Evolutionary conservation across 2,329 filamentous ascomycete species (phyloP).

Genomic region (Venturia effusa): DNA sequence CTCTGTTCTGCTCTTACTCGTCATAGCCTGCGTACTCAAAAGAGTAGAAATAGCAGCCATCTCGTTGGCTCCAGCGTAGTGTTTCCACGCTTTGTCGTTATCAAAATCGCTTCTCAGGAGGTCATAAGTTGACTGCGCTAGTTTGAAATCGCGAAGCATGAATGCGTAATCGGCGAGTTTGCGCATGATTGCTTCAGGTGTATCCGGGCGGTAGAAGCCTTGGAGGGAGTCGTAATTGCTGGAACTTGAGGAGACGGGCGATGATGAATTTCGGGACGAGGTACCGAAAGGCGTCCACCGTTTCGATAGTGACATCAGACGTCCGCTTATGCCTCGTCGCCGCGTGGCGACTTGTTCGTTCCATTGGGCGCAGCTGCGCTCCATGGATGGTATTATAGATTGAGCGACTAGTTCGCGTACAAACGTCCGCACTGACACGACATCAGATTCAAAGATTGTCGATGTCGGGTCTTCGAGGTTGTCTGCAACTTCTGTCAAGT

Average conservation of each 20-base stretch:
- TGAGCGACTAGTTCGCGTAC: conserved; percentile 92
- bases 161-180: conserved; percentile 92
- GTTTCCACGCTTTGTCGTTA: conserved; percentile 93
- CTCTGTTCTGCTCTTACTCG: conserved; percentile 52
- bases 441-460: conserved; percentile 87
- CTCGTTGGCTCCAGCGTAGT: conserved; percentile 88
- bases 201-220: conserved; percentile 75
- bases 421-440: conserved; percentile 76
- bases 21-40: conserved; percentile 26
- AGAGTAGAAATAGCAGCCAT: conserved; percentile 84
- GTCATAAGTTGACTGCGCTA: conserved; percentile 86
- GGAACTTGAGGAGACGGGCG: conserved; percentile 31
- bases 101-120: conserved; percentile 78
- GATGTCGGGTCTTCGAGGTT: conserved; percentile 61
- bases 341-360: conserved; percentile 94
- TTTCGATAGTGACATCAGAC: conserved; percentile 90
- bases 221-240: conserved; percentile 56
- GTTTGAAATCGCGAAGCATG: conserved; percentile 92
- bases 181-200: conserved; percentile 81
- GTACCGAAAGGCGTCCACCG: conserved; percentile 73
- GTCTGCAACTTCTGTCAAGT: conserved; percentile 47
- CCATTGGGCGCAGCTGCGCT: conserved; percentile 81
- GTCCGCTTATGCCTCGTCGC: conserved; percentile 75
- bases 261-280: conserved; percentile 48
- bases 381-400: conserved; percentile 92